phyloP scores from a whole-genome alignment of 2,329 filamentous ascomycete genomes.

The Myrmaecium sp. region DNA sequence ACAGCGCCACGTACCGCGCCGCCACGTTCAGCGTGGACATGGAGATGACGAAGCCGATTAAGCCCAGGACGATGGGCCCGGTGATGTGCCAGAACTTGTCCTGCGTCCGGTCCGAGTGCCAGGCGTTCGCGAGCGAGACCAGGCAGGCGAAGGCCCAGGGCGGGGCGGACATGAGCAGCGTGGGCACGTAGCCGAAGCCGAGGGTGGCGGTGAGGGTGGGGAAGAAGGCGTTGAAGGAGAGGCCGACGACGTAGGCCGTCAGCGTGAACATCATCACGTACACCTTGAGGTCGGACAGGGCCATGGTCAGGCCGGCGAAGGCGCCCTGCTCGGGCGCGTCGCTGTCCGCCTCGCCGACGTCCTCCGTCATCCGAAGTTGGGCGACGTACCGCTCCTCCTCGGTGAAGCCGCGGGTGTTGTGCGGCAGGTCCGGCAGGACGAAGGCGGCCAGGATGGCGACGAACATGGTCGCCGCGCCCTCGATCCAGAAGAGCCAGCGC shows the following conservation, averaged over 20 bases:
- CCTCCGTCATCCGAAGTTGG: constrained; percentile 38
- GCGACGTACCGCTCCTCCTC: constrained; percentile 14
- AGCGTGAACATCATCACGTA: constrained; percentile 48
- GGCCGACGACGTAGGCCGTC: constrained; percentile 42
- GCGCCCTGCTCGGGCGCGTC: constrained; percentile 33
- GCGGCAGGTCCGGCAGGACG: constrained; percentile 32
- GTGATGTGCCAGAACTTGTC: constrained; percentile 24
- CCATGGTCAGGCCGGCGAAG: constrained; percentile 40
- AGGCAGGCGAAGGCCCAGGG: constrained; percentile 44
- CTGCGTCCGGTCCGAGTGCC: constrained; percentile 25
- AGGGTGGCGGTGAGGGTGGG: constrained; percentile 37
- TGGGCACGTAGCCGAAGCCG: constrained; percentile 35
- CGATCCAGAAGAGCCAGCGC: constrained; percentile 18
- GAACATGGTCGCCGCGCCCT: constrained; percentile 19
- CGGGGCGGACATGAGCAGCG: constrained; percentile 38
- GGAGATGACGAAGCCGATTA: constrained; percentile 36
- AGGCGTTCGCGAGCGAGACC: constrained; percentile 26
- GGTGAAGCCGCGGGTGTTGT: constrained; percentile 34
- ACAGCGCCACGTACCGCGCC: constrained; percentile 6
- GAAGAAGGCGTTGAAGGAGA: constrained; percentile 43
- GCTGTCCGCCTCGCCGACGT: constrained; percentile 38
- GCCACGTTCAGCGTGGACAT: constrained; percentile 37
- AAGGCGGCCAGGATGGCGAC: constrained; percentile 17
- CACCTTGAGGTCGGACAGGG: constrained; percentile 43
- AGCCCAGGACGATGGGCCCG: constrained; percentile 33